Base-by-base conservation (phyloP, 768 basidiomycete species). In the Phlegmacium glaucopus region DNA sequence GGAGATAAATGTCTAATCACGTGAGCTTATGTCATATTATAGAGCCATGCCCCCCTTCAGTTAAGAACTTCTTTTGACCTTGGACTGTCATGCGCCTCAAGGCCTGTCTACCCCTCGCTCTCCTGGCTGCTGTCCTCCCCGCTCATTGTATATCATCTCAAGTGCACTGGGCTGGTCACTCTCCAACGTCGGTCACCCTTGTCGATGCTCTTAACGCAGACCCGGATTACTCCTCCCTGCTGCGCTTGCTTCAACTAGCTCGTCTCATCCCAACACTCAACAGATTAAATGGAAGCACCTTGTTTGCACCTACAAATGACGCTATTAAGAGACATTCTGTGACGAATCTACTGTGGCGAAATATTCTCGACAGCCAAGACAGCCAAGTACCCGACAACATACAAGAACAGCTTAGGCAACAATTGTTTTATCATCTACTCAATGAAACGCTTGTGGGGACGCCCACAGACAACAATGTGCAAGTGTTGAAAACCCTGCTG, bases 261-360 rank as follows among this genome's bases (percentile, higher is more conserved):
- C 83, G 84, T 50, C 84, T 98, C 52, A 83, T 99, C 45, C 96
- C 96, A 2, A 91, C 90, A 6, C 76, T 99, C 53, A 96, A 95
- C 65, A 82, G 74, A 54, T 82, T 99, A 54, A 83, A 88, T 49
- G 80, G 74, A 34, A 78, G 78, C 61, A 96, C 96, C 22, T 64
- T 99, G 39, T 98, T 97, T 60, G 96, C 96, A 1, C 96, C 96
- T 1, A 96, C 91, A 15, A 94, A 99, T 68, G 84, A 91, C 49
- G 96, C 96, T 28, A 80, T 94, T 54, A 66, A 79, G 52, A 76
- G 72, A 22, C 73, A 82, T 52, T 55, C 68, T 11, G 26, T 55
- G 15, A 45, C 53, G 4, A 60, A 74, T 42, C 54, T 64, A 32
- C 51, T 74, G n/a, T 75, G 75, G 72, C 54, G 54, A 9, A 54